Conservation (phyloP, 352 stramenopile species). For the Globisporangium iwayamae region DNA sequence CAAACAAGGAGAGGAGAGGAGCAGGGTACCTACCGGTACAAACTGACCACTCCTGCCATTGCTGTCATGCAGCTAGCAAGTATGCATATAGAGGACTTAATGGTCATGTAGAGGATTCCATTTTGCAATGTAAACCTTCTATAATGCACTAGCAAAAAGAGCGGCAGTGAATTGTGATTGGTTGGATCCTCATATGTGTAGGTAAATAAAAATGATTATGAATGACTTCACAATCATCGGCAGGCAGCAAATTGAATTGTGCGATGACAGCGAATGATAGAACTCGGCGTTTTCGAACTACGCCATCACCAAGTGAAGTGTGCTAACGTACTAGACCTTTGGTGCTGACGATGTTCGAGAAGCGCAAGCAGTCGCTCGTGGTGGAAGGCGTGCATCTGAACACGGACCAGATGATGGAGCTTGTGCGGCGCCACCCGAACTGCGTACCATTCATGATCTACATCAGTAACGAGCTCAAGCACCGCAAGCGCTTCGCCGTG, state of each 20-base stretch:
- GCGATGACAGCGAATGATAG: too few relatives aligned
- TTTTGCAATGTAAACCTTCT: too few relatives aligned
- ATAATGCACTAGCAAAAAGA: too few relatives aligned
- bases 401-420: constrained; percentile 73
- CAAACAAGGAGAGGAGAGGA: too few relatives aligned
- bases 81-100: too few relatives aligned
- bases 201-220: not conserved
- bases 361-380: constrained; percentile 75
- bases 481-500: constrained; percentile 82
- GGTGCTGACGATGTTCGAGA: constrained; percentile 84
- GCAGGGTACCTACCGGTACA: too few relatives aligned
- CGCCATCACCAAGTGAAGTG: not conserved
- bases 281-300: not conserved
- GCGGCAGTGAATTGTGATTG: too few relatives aligned
- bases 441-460: constrained; percentile 88
- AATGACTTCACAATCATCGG: constrained; percentile 3
- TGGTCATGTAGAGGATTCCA: too few relatives aligned
- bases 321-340: too few relatives aligned
- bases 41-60: too few relatives aligned
- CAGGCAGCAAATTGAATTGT: not conserved
- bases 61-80: too few relatives aligned
- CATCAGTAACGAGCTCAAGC: constrained; percentile 88
- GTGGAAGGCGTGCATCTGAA: constrained; percentile 87
- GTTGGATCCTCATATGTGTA: too few relatives aligned
- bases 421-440: constrained; percentile 78